phyloP scores from a whole-genome alignment of 257 asterid species.

The Voacanga thouarsii region DNA sequence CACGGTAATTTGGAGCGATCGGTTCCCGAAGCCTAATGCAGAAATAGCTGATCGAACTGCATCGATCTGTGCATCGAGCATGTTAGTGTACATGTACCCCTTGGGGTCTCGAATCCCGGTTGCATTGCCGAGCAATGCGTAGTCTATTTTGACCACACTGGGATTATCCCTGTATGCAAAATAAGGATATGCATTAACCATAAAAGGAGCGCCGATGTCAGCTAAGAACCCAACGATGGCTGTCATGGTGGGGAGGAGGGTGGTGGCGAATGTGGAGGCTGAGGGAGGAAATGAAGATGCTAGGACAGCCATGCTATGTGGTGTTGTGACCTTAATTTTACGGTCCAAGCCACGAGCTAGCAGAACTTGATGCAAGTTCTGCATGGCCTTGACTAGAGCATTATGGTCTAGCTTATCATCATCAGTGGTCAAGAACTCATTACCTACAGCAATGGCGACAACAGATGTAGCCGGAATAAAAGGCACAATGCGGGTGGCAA shows the following conservation, averaged over 20 bases:
- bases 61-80: conserved; percentile 65
- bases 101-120: conserved; percentile 43
- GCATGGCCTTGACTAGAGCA: conserved; percentile 51
- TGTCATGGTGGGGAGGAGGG: conserved; percentile 51
- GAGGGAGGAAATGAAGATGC: conserved; percentile 72
- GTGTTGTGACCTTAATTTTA: conserved; percentile 58
- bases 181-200: conserved; percentile 69
- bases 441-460: conserved; percentile 51
- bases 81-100: conserved; percentile 43
- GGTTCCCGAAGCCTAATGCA: conserved; percentile 40
- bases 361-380: conserved; percentile 42
- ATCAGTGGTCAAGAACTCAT: conserved; percentile 54
- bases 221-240: conserved; percentile 47
- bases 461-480: conserved; percentile 64
- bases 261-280: conserved; percentile 49
- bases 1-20: conserved; percentile 9
- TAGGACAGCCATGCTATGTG: conserved; percentile 66
- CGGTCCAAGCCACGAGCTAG: conserved; percentile 46
- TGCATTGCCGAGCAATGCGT: conserved; percentile 43
- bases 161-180: conserved; percentile 59
- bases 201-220: conserved; percentile 52
- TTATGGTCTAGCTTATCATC: conserved; percentile 40
- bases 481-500: conserved; percentile 44
- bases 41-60: conserved; percentile 47
- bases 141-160: conserved; percentile 28